phyloP scores from a whole-genome alignment of 108 stramenopile genomes.

The Cyclostephanos tholiformis region DNA sequence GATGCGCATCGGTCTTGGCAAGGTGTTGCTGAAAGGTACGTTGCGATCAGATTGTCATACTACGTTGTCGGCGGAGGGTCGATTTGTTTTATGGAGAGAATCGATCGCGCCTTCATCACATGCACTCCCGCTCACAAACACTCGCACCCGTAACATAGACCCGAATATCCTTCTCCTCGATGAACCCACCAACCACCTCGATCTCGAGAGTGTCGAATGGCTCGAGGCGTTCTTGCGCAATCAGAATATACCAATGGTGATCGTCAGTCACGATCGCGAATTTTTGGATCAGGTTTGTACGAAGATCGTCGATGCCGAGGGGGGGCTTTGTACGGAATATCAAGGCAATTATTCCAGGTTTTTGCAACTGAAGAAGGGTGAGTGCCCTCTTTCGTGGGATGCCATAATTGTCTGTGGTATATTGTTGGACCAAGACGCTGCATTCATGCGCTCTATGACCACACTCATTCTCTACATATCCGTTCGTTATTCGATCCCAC shows the following conservation, averaged over 20 bases:
- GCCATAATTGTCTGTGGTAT: background rate
- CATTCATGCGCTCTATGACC: background rate
- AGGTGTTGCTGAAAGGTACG: slow-evolving; percentile 77
- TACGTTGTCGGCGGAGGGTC: too few relatives aligned
- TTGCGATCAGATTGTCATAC: background rate
- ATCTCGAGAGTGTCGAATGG: slow-evolving; percentile 96
- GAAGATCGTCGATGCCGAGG: slow-evolving; percentile 94
- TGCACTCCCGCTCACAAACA: background rate
- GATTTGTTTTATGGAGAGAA: too few relatives aligned
- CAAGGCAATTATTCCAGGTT: slow-evolving; percentile 96
- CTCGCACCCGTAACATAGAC: slow-evolving; percentile 45
- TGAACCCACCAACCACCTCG: slow-evolving; percentile 91
- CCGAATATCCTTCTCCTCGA: slow-evolving; percentile 94
- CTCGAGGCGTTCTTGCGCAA: slow-evolving; percentile 92
- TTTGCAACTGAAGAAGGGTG: slow-evolving; percentile 86
- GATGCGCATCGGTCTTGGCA: slow-evolving; percentile 98
- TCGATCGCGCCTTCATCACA: background rate
- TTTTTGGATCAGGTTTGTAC: slow-evolving; percentile 97
- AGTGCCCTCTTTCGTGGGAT: slow-evolving; percentile 3
- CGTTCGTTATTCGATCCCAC: background rate
- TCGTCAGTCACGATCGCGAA: slow-evolving; percentile 98
- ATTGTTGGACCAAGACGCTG: background rate
- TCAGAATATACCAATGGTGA: slow-evolving; percentile 95
- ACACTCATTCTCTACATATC: background rate
- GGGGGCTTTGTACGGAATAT: slow-evolving; percentile 90